Evolutionary conservation across 2,329 filamentous ascomycete genomes (phyloP).

Genomic region (Pestalotiopsis sp.): DNA sequence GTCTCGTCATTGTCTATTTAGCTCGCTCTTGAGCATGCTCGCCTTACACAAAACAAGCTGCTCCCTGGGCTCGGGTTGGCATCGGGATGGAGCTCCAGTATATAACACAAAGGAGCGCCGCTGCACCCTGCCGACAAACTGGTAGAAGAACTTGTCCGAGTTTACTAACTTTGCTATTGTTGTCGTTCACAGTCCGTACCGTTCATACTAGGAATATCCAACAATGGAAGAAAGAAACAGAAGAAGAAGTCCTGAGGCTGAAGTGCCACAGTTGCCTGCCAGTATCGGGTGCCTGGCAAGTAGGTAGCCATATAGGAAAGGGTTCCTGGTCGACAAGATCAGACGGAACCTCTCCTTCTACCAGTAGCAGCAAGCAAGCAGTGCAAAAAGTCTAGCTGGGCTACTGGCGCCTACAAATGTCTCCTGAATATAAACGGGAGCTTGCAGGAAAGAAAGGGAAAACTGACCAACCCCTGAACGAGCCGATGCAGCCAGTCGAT

Average conservation of each 20-base stretch:
- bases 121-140: neutral
- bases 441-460: neutral
- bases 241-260: neutral
- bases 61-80: neutral
- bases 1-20: neutral
- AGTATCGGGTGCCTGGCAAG: neutral
- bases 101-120: neutral
- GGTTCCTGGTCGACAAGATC: neutral
- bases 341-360: neutral
- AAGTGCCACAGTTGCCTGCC: neutral
- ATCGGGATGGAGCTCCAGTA: neutral
- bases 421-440: neutral
- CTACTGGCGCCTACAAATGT: neutral
- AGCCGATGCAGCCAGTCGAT: neutral
- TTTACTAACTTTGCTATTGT: neutral
- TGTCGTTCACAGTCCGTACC: neutral
- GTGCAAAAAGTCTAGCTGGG: neutral
- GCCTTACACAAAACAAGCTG: neutral
- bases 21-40: neutral
- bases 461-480: neutral
- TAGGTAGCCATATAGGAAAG: neutral
- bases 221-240: neutral
- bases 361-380: neutral
- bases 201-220: neutral
- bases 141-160: neutral